These are phyloP conservation scores for Cladosporium colombiae DNA, from an alignment of 2,329 filamentous ascomycete genomes.

Conservation along the genomic window DNA sequence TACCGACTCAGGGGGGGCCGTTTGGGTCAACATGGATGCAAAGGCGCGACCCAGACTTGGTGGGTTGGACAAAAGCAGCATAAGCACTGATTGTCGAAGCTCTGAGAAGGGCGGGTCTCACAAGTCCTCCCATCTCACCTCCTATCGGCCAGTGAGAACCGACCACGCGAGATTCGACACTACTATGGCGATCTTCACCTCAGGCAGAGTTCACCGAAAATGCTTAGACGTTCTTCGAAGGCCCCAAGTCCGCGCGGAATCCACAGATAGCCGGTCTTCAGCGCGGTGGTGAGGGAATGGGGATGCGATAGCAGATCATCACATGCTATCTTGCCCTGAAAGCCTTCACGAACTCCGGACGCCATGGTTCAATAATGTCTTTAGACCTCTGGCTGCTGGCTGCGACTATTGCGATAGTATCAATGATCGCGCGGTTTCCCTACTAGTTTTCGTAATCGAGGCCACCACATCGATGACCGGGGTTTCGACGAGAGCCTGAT, in stretches of 20 bases:
- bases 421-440: no score
- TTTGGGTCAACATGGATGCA: neutral
- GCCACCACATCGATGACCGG: neutral
- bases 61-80: neutral
- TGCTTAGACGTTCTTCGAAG: conserved; percentile 10
- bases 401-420: neutral
- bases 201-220: conserved; percentile 10
- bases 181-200: conserved; percentile 6
- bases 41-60: neutral
- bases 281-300: neutral
- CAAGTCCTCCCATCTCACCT: neutral
- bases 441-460: neutral
- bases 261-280: conserved; percentile 1
- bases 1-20: neutral
- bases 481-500: neutral
- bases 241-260: neutral
- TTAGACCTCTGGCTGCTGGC: conserved; percentile 1
- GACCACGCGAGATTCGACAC: neutral
- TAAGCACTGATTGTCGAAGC: neutral
- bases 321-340: neutral
- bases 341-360: neutral
- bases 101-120: neutral
- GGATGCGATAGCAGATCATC: neutral
- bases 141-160: neutral
- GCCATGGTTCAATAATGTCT: neutral